Conservation (phyloP, 2,329 filamentous ascomycete genomes). For the Alternaria viburni region DNA sequence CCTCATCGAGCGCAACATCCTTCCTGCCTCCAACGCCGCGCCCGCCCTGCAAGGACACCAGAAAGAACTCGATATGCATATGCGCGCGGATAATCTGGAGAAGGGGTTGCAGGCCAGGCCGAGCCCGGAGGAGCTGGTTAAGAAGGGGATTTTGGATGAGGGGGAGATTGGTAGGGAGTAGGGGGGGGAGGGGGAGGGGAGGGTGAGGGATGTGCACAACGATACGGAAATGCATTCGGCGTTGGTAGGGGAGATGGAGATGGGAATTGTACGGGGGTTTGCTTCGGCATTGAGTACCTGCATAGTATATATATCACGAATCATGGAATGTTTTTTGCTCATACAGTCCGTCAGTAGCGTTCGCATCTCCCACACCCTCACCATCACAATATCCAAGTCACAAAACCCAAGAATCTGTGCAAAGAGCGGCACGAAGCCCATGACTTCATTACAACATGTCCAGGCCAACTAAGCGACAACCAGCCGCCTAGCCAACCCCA, state of each 20-base stretch:
- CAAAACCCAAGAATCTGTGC: background rate
- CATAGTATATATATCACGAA: background rate
- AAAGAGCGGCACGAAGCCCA: constrained; percentile 24
- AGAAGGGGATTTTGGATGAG: constrained; percentile 75
- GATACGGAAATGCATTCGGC: background rate
- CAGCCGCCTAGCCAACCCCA: background rate
- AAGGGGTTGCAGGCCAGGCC: constrained; percentile 84
- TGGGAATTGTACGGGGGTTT: background rate
- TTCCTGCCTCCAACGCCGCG: constrained; percentile 77
- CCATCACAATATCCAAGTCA: background rate
- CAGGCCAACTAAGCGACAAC: background rate
- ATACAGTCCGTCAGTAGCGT: background rate
- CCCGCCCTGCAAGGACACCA: constrained; percentile 81
- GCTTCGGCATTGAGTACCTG: background rate
- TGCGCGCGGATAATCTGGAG: constrained; percentile 85
- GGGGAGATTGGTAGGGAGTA: constrained; percentile 42
- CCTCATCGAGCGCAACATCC: constrained; percentile 85
- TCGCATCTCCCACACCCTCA: background rate
- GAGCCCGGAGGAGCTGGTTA: constrained; percentile 75
- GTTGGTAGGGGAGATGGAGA: background rate
- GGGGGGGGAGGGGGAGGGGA: background rate
- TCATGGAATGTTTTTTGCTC: background rate
- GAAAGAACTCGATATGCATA: constrained; percentile 83
- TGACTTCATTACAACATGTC: constrained; percentile 19
- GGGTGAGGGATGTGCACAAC: background rate